A percentile compares a stretch with the other conserved stretches of the same genome.
Conservation (phyloP, 176 grass and related monocot genomes). For the Musa itinerans region DNA sequence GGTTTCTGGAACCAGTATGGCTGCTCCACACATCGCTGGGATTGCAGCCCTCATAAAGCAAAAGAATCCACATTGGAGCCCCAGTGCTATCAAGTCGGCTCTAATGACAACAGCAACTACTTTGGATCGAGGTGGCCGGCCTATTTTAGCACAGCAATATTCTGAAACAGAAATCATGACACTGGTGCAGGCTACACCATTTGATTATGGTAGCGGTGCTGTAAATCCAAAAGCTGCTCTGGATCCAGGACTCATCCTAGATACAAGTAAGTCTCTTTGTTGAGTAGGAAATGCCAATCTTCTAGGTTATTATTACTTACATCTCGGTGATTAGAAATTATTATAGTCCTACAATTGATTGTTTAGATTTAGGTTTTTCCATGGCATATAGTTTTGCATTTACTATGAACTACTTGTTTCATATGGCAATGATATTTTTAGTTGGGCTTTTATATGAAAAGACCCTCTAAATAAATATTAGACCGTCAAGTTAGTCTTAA, state of each 20-base stretch:
- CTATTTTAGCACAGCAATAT: slow-evolving; percentile 73
- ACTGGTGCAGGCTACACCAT: slow-evolving; percentile 63
- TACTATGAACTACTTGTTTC: too few species aligned
- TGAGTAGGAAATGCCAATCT: too few species aligned
- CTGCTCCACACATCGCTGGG: slow-evolving; percentile 81
- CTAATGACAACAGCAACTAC: slow-evolving; percentile 81
- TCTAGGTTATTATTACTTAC: too few species aligned
- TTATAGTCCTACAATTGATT: too few species aligned
- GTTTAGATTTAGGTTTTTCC: too few species aligned
- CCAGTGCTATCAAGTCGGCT: slow-evolving; percentile 73
- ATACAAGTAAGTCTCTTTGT: slow-evolving; percentile 53
- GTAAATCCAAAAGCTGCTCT: slow-evolving; percentile 84
- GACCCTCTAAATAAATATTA: too few species aligned
- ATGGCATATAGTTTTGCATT: too few species aligned
- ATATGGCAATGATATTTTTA: too few species aligned
- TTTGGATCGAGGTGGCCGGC: slow-evolving; percentile 56
- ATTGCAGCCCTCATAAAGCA: slow-evolving; percentile 97
- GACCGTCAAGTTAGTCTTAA: too few species aligned
- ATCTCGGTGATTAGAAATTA: too few species aligned
- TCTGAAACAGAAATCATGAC: slow-evolving; percentile 58
- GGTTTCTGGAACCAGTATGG: slow-evolving; percentile 99
- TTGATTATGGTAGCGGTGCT: slow-evolving; percentile 81
- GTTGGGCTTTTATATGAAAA: too few species aligned
- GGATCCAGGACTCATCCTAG: slow-evolving; percentile 81
- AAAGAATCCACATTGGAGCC: slow-evolving; percentile 78